Percentiles rank a stretch among this genome's conserved stretches.
Conservation (phyloP, 208 protist species). For the Leishmania gerbilli region DNA sequence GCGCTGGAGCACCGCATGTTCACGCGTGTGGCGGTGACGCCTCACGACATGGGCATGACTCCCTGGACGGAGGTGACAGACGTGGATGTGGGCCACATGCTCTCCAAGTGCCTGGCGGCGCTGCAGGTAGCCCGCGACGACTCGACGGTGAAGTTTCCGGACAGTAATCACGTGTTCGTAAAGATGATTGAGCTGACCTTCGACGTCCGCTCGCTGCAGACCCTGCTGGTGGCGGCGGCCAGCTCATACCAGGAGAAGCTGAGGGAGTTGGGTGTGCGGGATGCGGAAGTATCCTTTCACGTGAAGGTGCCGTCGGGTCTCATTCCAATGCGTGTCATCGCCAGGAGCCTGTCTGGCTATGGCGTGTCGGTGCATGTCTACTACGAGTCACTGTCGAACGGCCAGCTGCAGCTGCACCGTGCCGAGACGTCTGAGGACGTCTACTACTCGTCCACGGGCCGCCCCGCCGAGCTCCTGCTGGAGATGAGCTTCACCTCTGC, state of each 20-base stretch:
- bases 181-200: conserved; percentile 86
- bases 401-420: conserved; percentile 53
- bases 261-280: conserved; percentile 61
- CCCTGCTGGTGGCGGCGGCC: conserved; percentile 51
- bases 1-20: conserved; percentile 93
- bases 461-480: conserved; percentile 42
- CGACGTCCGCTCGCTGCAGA: conserved; percentile 53
- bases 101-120: conserved; percentile 74
- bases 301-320: conserved; percentile 46
- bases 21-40: conserved; percentile 89
- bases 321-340: conserved; percentile 86
- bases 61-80: conserved; percentile 75
- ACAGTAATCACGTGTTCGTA: conserved; percentile 86
- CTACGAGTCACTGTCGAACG: conserved; percentile 77
- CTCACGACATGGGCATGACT: conserved; percentile 80
- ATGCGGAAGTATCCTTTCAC: conserved; percentile 87
- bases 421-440: conserved; percentile 79
- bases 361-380: conserved; percentile 79
- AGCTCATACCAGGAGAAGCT: conserved; percentile 67
- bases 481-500: conserved; percentile 31
- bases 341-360: conserved; percentile 80
- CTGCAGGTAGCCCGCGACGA: conserved; percentile 80
- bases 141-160: conserved; percentile 58
- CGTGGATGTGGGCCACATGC: conserved; percentile 79
- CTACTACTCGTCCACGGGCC: conserved; percentile 22